Evolutionary conservation across 1,284 basidiomycete genomes (phyloP).

Genomic region (Chiua sp.): DNA sequence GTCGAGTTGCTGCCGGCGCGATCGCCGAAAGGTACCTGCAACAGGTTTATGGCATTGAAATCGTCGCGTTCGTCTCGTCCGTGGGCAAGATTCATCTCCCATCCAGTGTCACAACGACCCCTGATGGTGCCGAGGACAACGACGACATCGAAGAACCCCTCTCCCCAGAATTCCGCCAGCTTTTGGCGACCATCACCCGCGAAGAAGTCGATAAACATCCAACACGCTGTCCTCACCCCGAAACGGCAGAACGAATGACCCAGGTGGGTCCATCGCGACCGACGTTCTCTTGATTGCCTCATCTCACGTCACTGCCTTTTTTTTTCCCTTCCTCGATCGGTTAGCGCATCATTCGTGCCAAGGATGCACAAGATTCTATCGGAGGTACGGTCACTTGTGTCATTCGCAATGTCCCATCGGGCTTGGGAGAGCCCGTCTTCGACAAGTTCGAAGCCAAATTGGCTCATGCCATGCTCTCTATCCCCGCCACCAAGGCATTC

Average conservation of each 20-base stretch:
- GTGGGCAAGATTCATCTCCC: slow-evolving; percentile 94
- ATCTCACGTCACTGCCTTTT: slow-evolving; percentile 10
- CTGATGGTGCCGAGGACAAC: slow-evolving; percentile 57
- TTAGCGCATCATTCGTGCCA: slow-evolving; percentile 93
- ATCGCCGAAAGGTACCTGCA: slow-evolving; percentile 98
- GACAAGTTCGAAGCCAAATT: slow-evolving; percentile 98
- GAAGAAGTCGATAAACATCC: slow-evolving; percentile 88
- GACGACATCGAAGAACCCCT: slow-evolving; percentile 83
- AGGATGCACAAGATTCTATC: slow-evolving; percentile 91
- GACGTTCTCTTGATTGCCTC: slow-evolving; percentile 5
- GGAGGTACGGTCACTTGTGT: slow-evolving; percentile 98
- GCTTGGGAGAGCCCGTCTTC: slow-evolving; percentile 97
- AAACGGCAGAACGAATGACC: slow-evolving; percentile 91
- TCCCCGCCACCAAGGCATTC: slow-evolving; percentile 98
- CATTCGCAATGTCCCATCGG: slow-evolving; percentile 88
- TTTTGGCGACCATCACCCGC: slow-evolving; percentile 84
- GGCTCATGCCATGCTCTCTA: slow-evolving; percentile 98
- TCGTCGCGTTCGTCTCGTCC: slow-evolving; percentile 96
- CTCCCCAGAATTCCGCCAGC: slow-evolving; percentile 81
- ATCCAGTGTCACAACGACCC: slow-evolving; percentile 46
- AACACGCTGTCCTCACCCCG: slow-evolving; percentile 91
- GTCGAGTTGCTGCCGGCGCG: slow-evolving; percentile 97
- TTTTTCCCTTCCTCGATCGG: slow-evolving; percentile 9
- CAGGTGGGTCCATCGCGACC: slow-evolving; percentile 53
- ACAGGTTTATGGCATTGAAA: slow-evolving; percentile 89